Evolutionary conservation across 2,329 filamentous ascomycete genomes (phyloP).

Genomic region (Trichoderma citrinoviride): DNA sequence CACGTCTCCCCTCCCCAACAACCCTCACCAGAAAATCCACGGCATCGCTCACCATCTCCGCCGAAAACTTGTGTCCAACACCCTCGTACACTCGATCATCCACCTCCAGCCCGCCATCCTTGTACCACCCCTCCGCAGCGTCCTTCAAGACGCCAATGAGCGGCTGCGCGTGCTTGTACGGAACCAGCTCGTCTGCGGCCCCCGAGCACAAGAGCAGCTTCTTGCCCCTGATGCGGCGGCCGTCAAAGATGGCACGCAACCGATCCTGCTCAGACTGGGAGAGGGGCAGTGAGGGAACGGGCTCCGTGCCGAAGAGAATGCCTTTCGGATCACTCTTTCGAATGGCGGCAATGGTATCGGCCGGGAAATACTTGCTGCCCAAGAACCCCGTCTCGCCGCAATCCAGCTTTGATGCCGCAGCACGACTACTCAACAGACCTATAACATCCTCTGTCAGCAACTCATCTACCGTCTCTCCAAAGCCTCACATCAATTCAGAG

Average conservation of each 20-base stretch:
- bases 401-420: slow-evolving; percentile 59
- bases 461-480: not conserved
- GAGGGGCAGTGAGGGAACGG: slow-evolving; percentile 35
- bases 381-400: slow-evolving; percentile 63
- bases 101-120: slow-evolving; percentile 55
- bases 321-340: slow-evolving; percentile 71
- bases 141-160: slow-evolving; percentile 62
- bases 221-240: slow-evolving; percentile 56
- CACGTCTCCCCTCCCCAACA: slow-evolving; percentile 36
- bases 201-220: slow-evolving; percentile 64
- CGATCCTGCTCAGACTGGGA: slow-evolving; percentile 42
- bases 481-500: accelerated
- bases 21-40: slow-evolving; percentile 59
- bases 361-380: slow-evolving; percentile 75
- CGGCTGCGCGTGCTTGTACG: slow-evolving; percentile 58
- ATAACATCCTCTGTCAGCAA: not conserved
- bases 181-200: slow-evolving; percentile 68
- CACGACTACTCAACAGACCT: slow-evolving; percentile 74
- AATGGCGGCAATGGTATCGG: slow-evolving; percentile 61
- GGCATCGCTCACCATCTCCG: slow-evolving; percentile 65
- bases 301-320: slow-evolving; percentile 59
- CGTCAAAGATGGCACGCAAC: slow-evolving; percentile 46
- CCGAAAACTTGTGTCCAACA: slow-evolving; percentile 66
- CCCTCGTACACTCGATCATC: slow-evolving; percentile 67
- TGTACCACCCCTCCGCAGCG: slow-evolving; percentile 52